Percentiles rank a stretch among this genome's conserved stretches.
These are phyloP conservation scores for Schizophyllum amplum DNA, from an alignment of 1,284 basidiomycete genomes.

Conservation along the genomic window DNA sequence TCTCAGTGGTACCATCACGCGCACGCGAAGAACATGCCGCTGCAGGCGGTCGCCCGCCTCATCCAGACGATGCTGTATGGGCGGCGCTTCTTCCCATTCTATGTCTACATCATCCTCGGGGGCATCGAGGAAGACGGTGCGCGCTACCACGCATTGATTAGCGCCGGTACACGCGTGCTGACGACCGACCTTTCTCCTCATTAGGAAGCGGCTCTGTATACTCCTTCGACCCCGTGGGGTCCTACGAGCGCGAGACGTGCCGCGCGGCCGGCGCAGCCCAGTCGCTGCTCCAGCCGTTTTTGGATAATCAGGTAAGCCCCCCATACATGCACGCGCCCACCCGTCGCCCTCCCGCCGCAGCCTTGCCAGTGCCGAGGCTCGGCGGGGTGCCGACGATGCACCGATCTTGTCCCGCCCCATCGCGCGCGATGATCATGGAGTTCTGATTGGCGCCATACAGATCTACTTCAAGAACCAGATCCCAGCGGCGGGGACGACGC, in stretches of 20 bases:
- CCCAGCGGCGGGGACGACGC: constrained; percentile 54
- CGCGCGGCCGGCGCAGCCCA: constrained; percentile 93
- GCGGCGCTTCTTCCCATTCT: constrained; percentile 94
- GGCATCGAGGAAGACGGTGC: constrained; percentile 91
- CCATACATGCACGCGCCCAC: no score
- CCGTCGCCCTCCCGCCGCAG: constrained; percentile 3
- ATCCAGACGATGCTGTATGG: constrained; percentile 96
- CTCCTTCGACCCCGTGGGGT: constrained; percentile 94
- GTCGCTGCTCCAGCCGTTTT: constrained; percentile 87
- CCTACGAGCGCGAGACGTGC: constrained; percentile 92
- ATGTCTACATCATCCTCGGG: constrained; percentile 91
- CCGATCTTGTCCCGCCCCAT: not conserved
- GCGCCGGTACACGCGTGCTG: constrained; percentile 4
- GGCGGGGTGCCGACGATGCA: constrained; percentile 16
- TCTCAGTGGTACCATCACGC: constrained; percentile 90
- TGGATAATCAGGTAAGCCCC: constrained; percentile 81
- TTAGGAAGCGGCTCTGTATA: constrained; percentile 90
- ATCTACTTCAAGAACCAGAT: constrained; percentile 95
- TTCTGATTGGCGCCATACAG: constrained; percentile 31
- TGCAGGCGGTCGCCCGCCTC: constrained; percentile 86
- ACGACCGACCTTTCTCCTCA: constrained; percentile 8
- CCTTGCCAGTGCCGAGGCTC: constrained; percentile 1
- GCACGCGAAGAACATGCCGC: constrained; percentile 89
- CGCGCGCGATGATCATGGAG: not conserved
- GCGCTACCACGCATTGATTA: constrained; percentile 25